Evolutionary conservation across 257 asterid species (phyloP).

Genomic region (Solanum virginianum): DNA sequence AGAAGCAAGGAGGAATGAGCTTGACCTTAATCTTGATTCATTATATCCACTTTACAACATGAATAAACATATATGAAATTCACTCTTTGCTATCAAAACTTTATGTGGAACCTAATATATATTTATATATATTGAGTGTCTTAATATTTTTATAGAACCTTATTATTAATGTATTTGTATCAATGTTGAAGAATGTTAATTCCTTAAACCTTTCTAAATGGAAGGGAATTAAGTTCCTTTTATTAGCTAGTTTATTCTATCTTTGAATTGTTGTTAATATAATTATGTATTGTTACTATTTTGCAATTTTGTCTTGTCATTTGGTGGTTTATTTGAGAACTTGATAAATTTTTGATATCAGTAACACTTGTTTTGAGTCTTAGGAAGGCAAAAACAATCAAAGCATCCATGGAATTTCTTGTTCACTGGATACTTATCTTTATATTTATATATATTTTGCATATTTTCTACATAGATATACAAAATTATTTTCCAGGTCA

Average conservation of each 20-base stretch:
- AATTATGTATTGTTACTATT: background rate
- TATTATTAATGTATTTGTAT: background rate
- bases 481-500: no score
- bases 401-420: no score
- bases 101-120: background rate
- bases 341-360: background rate
- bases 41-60: constrained; percentile 52
- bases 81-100: background rate
- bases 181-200: background rate
- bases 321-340: background rate
- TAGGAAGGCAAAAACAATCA: no score
- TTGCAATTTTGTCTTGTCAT: background rate
- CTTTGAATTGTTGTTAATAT: background rate
- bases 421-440: no score
- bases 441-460: no score
- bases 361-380: no score
- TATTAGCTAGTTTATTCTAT: background rate
- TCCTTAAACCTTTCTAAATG: background rate
- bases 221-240: background rate
- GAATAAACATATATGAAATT: background rate
- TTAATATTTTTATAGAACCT: background rate
- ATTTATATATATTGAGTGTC: background rate
- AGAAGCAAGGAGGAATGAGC: constrained; percentile 50
- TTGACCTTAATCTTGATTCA: constrained; percentile 75
- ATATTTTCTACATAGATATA: no score